These are phyloP conservation scores for Nematocida sp. DNA, from an alignment of 371 early-diverging fungal species.

Conservation along the genomic window DNA sequence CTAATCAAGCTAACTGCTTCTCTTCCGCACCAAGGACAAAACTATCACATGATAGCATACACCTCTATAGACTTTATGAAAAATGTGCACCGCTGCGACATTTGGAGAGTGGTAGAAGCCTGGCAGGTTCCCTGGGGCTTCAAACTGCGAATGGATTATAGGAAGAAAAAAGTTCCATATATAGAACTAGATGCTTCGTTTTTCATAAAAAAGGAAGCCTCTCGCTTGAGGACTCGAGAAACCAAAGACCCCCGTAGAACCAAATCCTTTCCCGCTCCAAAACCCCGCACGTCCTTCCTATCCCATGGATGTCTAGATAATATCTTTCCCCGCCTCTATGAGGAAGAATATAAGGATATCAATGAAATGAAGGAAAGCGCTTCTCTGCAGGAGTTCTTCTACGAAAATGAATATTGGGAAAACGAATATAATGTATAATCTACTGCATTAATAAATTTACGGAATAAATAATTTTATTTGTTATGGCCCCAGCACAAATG, in stretches of 20 bases:
- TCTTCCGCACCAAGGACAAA: slow-evolving; percentile 48
- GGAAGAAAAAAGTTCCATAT: background rate
- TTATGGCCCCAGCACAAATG: no score
- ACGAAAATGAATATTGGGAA: no score
- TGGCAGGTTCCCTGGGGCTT: slow-evolving; percentile 37
- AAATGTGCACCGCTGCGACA: background rate
- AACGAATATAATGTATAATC: no score
- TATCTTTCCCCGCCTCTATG: no score
- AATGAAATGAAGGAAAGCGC: no score
- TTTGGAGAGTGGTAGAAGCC: slow-evolving; percentile 26
- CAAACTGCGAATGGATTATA: slow-evolving; percentile 29
- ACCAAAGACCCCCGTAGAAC: background rate
- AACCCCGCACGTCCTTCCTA: no score
- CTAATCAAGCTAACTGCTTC: slow-evolving; percentile 64
- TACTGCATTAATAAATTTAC: no score
- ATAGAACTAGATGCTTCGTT: background rate
- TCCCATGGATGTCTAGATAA: no score
- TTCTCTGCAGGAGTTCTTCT: no score
- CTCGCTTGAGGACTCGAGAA: background rate
- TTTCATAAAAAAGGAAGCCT: background rate
- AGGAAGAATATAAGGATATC: no score
- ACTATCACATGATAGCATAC: slow-evolving; percentile 64
- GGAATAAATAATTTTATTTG: no score
- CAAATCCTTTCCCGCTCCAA: background rate
- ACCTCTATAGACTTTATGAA: slow-evolving; percentile 27